Evolutionary conservation across 306 rosid species (phyloP), one percentile per base, ranked within the genome.

Genomic region (Arachis hypogaea): DNA sequence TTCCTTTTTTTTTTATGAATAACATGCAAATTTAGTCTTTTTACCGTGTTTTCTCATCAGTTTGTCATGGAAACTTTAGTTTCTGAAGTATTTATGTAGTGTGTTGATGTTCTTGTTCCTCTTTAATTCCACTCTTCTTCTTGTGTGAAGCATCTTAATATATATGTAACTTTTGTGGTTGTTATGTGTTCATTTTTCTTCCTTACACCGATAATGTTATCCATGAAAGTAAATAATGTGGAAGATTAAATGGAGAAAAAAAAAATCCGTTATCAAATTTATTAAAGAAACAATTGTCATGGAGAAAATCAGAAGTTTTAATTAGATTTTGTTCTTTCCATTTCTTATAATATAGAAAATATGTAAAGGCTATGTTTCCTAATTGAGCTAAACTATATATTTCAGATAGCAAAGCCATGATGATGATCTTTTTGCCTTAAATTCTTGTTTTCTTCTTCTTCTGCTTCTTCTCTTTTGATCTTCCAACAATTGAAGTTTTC

Each of bases 391-490:
- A 66, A 28, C 46, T 18, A 52, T 22, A 22, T 3, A 33, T 73
- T 69, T 67, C 81, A 81, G 81, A 28, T 41, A 51, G 38, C 41
- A 68, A 64, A 63, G 55, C 33, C 59, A 33, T 33, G 38, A 33
- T 33, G 52, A 52, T 59, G 72, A 78, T n/a, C 7, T 52, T 59
- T 54, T 75, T 59, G 49, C 45, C 41, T 67, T 66, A 59, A 43
- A 72, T 33, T 61, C 46, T 12, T 71, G 40, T 22, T 47, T 63
- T 61, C 36, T 12, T 46, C 61, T 61, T 59, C 7, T 51, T 57
- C 72, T 44, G 40, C 33, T 68, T 42, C 68, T 29, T 51, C 66
- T 73, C 65, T 29, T 11, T 51, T 76, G 72, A 43, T 33, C n/a
- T 68, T 61, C 68, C 44, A 9, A 66, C 68, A 42, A 60, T 52